phyloP scores from a whole-genome alignment of 768 basidiomycete species.

The Suillus weaverae region DNA sequence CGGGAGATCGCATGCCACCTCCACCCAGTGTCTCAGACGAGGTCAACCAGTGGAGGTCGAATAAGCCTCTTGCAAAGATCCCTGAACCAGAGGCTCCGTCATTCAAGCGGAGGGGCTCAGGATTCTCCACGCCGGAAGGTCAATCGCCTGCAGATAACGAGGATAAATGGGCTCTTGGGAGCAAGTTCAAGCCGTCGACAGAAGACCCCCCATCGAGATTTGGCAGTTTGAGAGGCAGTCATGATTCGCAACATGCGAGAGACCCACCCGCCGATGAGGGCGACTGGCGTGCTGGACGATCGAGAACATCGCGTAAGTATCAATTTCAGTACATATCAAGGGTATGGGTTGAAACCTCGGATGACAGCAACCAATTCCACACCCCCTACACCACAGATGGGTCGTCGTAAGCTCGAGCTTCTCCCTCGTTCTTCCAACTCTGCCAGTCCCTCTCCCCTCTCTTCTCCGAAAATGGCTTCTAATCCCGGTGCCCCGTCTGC shows the following conservation, averaged over 20 bases:
- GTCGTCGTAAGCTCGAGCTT: slow-evolving; percentile 81
- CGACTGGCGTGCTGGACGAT: slow-evolving; percentile 68
- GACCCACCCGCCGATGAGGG: slow-evolving; percentile 53
- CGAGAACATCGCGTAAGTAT: slow-evolving; percentile 61
- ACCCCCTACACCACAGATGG: slow-evolving; percentile 79
- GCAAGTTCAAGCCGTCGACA: slow-evolving; percentile 64
- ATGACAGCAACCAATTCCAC: slow-evolving; percentile 64
- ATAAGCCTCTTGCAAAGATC: slow-evolving; percentile 39
- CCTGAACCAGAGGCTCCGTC: slow-evolving; percentile 48
- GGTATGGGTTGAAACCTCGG: slow-evolving; percentile 16
- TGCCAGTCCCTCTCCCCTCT: slow-evolving; percentile 69
- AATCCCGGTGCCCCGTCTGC: slow-evolving; percentile 38
- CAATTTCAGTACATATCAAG: slow-evolving; percentile 9
- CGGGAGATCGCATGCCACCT: slow-evolving; percentile 43
- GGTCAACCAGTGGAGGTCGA: slow-evolving; percentile 72
- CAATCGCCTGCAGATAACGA: slow-evolving; percentile 68
- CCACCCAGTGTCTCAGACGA: slow-evolving; percentile 58
- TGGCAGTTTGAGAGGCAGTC: slow-evolving; percentile 48
- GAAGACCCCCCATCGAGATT: slow-evolving; percentile 43
- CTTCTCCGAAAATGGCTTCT: slow-evolving; percentile 71
- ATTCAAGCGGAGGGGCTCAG: slow-evolving; percentile 57
- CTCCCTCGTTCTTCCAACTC: slow-evolving; percentile 78
- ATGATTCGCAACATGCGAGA: slow-evolving; percentile 55
- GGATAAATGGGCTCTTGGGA: slow-evolving; percentile 74
- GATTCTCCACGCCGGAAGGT: slow-evolving; percentile 47